These are phyloP conservation scores for Colletotrichum karsti DNA, from an alignment of 2,329 filamentous ascomycete species.

Conservation along the genomic window DNA sequence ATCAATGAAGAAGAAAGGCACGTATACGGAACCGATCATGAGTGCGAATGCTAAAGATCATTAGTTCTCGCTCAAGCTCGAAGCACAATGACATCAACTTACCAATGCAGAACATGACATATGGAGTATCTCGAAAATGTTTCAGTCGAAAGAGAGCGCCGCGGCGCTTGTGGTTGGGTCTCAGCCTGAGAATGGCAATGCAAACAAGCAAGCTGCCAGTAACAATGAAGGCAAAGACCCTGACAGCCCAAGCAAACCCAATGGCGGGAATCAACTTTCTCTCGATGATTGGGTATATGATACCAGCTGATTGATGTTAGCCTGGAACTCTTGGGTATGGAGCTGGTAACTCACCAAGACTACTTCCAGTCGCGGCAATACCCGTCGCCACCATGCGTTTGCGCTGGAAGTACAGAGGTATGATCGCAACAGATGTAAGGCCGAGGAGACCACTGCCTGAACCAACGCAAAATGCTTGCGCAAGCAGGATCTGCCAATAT, in stretches of 20 bases:
- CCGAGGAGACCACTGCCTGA: slow-evolving; percentile 52
- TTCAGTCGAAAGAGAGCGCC: slow-evolving; percentile 14
- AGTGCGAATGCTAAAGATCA: slow-evolving; percentile 4
- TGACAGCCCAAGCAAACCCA: slow-evolving; percentile 20
- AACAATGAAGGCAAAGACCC: slow-evolving; percentile 22
- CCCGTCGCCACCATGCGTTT: slow-evolving; percentile 40
- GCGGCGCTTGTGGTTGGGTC: slow-evolving; percentile 18
- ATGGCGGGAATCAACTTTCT: slow-evolving; percentile 10
- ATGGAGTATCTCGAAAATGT: slow-evolving; percentile 10
- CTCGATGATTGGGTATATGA: slow-evolving; percentile 21
- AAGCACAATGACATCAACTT: neutral
- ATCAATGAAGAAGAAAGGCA: slow-evolving; percentile 23
- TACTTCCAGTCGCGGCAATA: slow-evolving; percentile 40
- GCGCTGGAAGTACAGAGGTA: slow-evolving; percentile 42
- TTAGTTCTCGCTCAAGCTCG: neutral
- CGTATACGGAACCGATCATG: slow-evolving; percentile 24
- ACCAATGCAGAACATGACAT: slow-evolving; percentile 17
- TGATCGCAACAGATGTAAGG: slow-evolving; percentile 42
- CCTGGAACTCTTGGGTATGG: neutral
- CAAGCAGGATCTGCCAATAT: slow-evolving; percentile 55
- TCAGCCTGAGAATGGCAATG: slow-evolving; percentile 15
- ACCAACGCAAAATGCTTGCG: slow-evolving; percentile 55
- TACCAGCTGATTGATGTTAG: neutral
- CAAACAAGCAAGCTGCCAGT: slow-evolving; percentile 15
- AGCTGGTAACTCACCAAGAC: slow-evolving; percentile 34